A percentile compares a stretch with the other conserved stretches of the same genome.
Evolutionary conservation across 495 filamentous ascomycete species (phyloP).

Genomic region (Rusavskia elegans): DNA sequence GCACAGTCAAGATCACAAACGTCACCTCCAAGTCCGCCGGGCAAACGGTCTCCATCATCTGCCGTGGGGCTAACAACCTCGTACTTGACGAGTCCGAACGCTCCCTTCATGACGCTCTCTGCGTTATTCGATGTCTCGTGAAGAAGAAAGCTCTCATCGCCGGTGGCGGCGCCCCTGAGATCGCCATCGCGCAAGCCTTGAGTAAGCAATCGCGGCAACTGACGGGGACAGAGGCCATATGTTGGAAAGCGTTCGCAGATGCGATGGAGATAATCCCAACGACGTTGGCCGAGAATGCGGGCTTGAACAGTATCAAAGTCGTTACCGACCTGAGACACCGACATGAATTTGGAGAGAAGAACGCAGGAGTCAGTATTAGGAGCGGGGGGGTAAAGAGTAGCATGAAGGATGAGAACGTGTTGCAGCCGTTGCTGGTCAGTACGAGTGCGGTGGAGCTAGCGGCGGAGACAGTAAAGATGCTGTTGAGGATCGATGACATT

Average conservation of each 20-base stretch:
- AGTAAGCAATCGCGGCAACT: slow-evolving; percentile 66
- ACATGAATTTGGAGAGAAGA: slow-evolving; percentile 86
- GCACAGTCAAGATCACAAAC: slow-evolving; percentile 88
- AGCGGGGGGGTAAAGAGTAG: slow-evolving; percentile 89
- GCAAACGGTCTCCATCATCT: slow-evolving; percentile 86
- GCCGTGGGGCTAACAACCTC: slow-evolving; percentile 81
- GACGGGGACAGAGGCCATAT: slow-evolving; percentile 85
- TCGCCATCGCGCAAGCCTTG: slow-evolving; percentile 76
- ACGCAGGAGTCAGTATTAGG: slow-evolving; percentile 93
- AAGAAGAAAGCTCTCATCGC: slow-evolving; percentile 98
- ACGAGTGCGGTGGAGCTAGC: slow-evolving; percentile 95
- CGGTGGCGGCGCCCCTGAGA: slow-evolving; percentile 89
- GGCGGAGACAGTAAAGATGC: slow-evolving; percentile 97
- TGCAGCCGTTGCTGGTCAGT: slow-evolving; percentile 90
- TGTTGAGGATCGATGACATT: slow-evolving; percentile 93
- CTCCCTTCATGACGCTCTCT: slow-evolving; percentile 89
- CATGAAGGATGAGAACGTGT: slow-evolving; percentile 90
- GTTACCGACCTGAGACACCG: slow-evolving; percentile 92
- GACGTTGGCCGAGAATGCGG: slow-evolving; percentile 92
- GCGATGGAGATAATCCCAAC: slow-evolving; percentile 96
- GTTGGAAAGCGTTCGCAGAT: slow-evolving; percentile 96
- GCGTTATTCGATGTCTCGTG: slow-evolving; percentile 91
- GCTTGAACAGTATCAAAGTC: slow-evolving; percentile 93
- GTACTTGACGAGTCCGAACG: slow-evolving; percentile 96
- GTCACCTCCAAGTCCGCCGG: slow-evolving; percentile 43